Evolutionary conservation across 176 grass and related monocot species (phyloP).

Genomic region (Oropetium thomaeum): DNA sequence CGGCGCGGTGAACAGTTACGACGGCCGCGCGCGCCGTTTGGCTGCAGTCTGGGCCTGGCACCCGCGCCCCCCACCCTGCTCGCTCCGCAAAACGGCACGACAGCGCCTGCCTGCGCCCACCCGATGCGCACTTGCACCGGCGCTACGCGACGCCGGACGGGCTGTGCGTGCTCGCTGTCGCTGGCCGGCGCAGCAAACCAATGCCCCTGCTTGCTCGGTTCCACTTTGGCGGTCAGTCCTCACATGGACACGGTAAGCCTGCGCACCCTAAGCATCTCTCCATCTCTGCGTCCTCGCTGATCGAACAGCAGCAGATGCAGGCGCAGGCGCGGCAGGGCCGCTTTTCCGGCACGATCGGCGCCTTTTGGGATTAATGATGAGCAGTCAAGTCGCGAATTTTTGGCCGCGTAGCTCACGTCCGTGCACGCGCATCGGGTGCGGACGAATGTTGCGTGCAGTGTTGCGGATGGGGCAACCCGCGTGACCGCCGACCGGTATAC

Average conservation of each 20-base stretch:
- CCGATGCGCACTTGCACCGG: background rate
- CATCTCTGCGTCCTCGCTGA: background rate
- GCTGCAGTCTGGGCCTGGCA: background rate
- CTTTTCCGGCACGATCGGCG: constrained; percentile 16
- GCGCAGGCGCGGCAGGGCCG: background rate
- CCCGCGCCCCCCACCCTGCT: background rate
- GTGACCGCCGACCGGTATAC: background rate
- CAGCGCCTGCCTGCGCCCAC: background rate
- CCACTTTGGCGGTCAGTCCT: background rate
- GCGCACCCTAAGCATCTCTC: background rate
- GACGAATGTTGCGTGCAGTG: background rate
- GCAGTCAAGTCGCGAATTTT: constrained; percentile 5
- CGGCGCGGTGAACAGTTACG: constrained; percentile 12
- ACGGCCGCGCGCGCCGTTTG: background rate
- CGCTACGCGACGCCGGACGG: constrained; percentile 13
- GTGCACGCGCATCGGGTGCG: background rate
- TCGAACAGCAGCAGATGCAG: background rate
- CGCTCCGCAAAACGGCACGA: background rate
- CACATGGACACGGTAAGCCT: constrained; percentile 13
- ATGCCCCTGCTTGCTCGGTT: background rate
- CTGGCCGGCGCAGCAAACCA: too few species aligned
- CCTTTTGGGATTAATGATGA: constrained; percentile 41
- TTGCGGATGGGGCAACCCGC: background rate
- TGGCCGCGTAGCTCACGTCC: background rate
- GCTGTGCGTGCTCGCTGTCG: background rate